phyloP scores from a whole-genome alignment of 139 green algal species.

The Closterium sp. region DNA sequence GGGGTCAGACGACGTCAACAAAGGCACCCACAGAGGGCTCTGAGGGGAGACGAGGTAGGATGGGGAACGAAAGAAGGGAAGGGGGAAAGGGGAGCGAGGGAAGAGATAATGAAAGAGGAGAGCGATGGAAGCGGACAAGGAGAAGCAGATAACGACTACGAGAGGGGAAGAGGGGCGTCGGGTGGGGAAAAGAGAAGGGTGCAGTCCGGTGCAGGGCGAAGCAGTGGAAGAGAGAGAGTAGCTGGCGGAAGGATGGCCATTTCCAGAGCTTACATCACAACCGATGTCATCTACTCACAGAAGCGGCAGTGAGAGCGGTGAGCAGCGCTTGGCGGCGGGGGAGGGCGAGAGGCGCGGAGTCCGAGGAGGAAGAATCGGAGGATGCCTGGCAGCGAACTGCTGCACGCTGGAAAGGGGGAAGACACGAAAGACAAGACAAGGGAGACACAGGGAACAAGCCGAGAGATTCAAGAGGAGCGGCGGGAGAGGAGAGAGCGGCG shows the following conservation, averaged over 20 bases:
- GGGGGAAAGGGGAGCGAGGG: no score
- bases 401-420: background rate
- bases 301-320: background rate
- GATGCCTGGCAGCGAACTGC: no score
- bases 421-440: background rate
- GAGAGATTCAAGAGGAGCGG: background rate
- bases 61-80: background rate
- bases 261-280: no score
- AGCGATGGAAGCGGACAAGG: background rate
- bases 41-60: background rate
- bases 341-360: background rate
- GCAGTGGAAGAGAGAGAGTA: background rate
- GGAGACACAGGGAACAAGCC: background rate
- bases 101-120: background rate
- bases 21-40: background rate
- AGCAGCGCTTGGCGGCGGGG: background rate
- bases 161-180: background rate
- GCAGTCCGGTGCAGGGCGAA: background rate
- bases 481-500: background rate
- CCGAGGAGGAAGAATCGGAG: no score
- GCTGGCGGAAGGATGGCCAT: no score
- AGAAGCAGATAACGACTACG: no score
- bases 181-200: background rate
- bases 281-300: background rate
- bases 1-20: background rate